Percentiles rank a stretch among this genome's conserved stretches.
Conservation (phyloP, 805 yeast genomes). For the Candida lessepsii region DNA sequence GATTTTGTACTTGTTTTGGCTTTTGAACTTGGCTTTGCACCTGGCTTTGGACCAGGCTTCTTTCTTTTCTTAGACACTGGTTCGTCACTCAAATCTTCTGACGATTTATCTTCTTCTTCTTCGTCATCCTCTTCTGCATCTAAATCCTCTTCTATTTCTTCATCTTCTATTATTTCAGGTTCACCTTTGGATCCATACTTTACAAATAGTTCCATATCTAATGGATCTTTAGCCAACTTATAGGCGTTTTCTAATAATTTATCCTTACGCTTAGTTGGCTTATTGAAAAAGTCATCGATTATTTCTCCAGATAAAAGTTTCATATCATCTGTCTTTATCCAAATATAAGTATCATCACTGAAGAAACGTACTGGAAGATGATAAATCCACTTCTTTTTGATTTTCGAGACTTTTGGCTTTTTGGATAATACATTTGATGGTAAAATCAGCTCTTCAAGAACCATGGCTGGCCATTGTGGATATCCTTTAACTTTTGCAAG, state of each 20-base stretch:
- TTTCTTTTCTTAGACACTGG: constrained; percentile 8
- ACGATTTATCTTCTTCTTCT: too few species aligned
- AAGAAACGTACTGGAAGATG: constrained; percentile 62
- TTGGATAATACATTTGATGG: constrained; percentile 54
- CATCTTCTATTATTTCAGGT: constrained; percentile 34
- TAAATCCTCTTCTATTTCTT: constrained; percentile 14
- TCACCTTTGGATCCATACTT: constrained; percentile 43
- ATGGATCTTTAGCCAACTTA: constrained; percentile 48
- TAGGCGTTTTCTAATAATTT: constrained; percentile 51
- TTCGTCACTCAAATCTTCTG: too few species aligned
- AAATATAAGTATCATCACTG: constrained; percentile 69
- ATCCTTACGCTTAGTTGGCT: constrained; percentile 34
- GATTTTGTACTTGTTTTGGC: neutral
- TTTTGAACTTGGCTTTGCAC: constrained; percentile 9
- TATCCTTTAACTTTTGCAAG: constrained; percentile 83
- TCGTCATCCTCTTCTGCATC: too few species aligned
- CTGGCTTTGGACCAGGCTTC: constrained; percentile 10
- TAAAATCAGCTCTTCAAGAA: constrained; percentile 56
- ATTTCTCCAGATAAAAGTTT: constrained; percentile 41
- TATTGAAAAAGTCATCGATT: constrained; percentile 39
- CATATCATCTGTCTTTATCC: constrained; percentile 58
- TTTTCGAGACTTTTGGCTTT: constrained; percentile 46
- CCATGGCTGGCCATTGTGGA: constrained; percentile 91
- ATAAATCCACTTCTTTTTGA: constrained; percentile 15
- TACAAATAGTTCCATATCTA: constrained; percentile 41